These are phyloP conservation scores for Penicillium salamii DNA, from an alignment of 495 filamentous ascomycete genomes.

Conservation along the genomic window DNA sequence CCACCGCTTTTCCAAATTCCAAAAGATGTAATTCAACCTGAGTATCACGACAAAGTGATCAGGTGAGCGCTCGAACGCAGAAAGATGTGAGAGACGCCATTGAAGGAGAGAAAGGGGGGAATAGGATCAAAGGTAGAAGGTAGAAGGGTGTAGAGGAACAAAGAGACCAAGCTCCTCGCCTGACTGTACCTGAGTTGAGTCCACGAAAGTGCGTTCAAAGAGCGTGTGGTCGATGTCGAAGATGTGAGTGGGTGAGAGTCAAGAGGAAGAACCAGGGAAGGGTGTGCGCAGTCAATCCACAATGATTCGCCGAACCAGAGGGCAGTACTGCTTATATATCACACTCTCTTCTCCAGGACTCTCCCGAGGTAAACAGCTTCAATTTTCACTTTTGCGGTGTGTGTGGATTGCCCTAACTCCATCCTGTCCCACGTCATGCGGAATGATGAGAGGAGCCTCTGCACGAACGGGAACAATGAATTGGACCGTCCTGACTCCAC, in stretches of 20 bases:
- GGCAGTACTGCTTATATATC: too few relatives aligned
- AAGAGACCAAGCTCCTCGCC: conserved; percentile 12
- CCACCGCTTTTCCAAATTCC: neutral
- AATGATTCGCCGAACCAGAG: conserved; percentile 31
- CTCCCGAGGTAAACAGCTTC: too few relatives aligned
- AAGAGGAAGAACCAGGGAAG: conserved; percentile 7
- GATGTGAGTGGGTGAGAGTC: conserved; percentile 1
- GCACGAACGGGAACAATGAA: neutral
- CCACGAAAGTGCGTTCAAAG: conserved; percentile 12
- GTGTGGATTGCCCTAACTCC: neutral
- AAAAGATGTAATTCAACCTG: conserved; percentile 12
- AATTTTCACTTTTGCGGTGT: conserved; percentile 4
- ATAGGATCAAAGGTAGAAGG: neutral
- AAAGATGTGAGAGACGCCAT: conserved; percentile 13
- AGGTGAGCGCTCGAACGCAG: conserved; percentile 25
- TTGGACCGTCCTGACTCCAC: neutral
- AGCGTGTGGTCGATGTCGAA: neutral
- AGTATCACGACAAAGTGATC: conserved; percentile 16
- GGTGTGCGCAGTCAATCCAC: conserved; percentile 16
- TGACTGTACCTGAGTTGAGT: conserved; percentile 20
- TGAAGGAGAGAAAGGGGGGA: neutral
- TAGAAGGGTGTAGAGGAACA: too few relatives aligned
- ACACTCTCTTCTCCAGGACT: too few relatives aligned
- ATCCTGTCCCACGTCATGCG: neutral
- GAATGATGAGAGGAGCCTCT: neutral